Evolutionary conservation across 2,329 filamentous ascomycete genomes (phyloP), one percentile per base, ranked within the genome.

Genomic region (Tolypocladium nubicola): DNA sequence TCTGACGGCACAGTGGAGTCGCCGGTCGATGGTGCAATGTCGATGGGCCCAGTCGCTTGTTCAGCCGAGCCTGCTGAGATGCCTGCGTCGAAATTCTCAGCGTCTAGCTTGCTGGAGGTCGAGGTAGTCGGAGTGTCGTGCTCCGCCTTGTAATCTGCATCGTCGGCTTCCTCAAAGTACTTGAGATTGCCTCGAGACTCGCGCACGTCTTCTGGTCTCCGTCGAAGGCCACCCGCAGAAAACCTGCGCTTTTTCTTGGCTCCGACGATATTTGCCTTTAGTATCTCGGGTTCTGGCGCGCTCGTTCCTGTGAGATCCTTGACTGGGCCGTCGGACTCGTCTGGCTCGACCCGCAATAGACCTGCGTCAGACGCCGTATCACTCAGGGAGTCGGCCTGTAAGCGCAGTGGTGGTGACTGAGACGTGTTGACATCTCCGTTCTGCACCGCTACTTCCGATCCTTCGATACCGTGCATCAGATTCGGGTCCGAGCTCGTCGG

Each of bases 121-220:
- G 54, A 14, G 19, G 35, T 19, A 7, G 41, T 11, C 19, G 14
- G 45, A 41, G 54, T 47, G 35, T 58, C 58, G 23, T 57, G 56
- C 26, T 62, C 62, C 38, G 67, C 63, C 47, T 85, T 84, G 71
- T 93, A 91, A 2, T 84, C 89, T 47, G 85, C 85, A 66, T 95
- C 93, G 26, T 92, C 90, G 35, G 93, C 90, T 64, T 95, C 89
- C 66, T 96, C 91, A 65, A 88, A 92, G 64, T 92, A 96, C 69
- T 96, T 86, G n/a, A 97, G 78, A 61, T 89, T 82, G n/a, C 90
- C 88, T 55, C 87, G 79, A 11, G 82, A 79, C 14, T 86, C 82
- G 21, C 80, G 81, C 8, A 96, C 87, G 61, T 90, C 88, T 57
- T 82, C 76, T 30, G 89, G 87, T 66, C 88, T 86, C 58, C 84